Evolutionary conservation across 805 yeast genomes (phyloP).

Genomic region (Allodekkera sacchari): DNA sequence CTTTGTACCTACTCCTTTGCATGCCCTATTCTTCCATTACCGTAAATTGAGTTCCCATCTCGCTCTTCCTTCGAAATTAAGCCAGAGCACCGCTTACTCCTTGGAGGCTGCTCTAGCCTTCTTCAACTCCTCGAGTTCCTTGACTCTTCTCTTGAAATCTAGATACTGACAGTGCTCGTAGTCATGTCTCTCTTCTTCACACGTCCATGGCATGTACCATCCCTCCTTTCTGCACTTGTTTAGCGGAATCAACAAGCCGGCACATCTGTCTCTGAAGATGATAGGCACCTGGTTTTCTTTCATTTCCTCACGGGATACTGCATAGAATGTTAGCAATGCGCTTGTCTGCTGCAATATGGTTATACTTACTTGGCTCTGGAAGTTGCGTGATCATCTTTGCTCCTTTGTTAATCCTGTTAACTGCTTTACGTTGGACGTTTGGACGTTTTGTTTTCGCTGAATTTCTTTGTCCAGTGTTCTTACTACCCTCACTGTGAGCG

Average conservation of each 20-base stretch:
- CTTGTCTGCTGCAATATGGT: background rate
- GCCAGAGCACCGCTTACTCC: too few relatives aligned
- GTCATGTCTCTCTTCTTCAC: slow-evolving; percentile 68
- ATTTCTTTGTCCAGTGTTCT: too few relatives aligned
- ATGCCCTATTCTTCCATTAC: too few relatives aligned
- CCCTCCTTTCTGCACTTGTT: slow-evolving; percentile 54
- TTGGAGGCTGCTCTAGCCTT: slow-evolving; percentile 26
- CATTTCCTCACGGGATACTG: slow-evolving; percentile 78
- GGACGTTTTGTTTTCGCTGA: too few relatives aligned
- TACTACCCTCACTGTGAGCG: too few relatives aligned
- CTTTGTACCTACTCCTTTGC: too few relatives aligned
- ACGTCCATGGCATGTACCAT: slow-evolving; percentile 58
- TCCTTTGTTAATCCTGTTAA: too few relatives aligned
- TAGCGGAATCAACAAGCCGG: slow-evolving; percentile 50
- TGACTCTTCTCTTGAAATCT: slow-evolving; percentile 74
- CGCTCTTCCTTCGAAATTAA: too few relatives aligned
- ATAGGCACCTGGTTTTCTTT: slow-evolving; percentile 71
- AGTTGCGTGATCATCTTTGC: slow-evolving; percentile 30
- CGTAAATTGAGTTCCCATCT: too few relatives aligned
- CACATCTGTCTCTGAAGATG: slow-evolving; percentile 79
- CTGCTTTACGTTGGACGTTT: too few relatives aligned
- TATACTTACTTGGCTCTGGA: slow-evolving; percentile 34
- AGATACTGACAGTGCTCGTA: slow-evolving; percentile 82
- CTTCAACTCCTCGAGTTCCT: slow-evolving; percentile 56
- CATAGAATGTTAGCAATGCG: background rate